phyloP scores from a whole-genome alignment of 192 early-diverging fungal species.

The Podila verticillata region DNA sequence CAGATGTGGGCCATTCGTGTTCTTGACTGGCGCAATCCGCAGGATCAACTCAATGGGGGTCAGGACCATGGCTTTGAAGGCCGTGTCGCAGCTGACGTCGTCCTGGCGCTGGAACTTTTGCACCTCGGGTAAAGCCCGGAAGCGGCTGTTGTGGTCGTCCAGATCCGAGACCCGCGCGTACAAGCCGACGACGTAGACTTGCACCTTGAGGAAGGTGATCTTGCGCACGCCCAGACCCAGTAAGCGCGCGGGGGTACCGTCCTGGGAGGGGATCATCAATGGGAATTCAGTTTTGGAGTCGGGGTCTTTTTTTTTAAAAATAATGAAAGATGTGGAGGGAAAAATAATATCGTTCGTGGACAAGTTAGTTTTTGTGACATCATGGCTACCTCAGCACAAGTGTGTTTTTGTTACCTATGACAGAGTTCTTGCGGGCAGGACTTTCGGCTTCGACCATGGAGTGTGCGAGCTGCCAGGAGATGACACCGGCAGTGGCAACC shows the following conservation, averaged over 20 bases:
- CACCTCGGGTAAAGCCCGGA: conserved; percentile 45
- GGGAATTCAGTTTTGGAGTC: conserved; percentile 53
- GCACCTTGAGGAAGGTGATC: conserved; percentile 63
- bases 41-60: conserved; percentile 16
- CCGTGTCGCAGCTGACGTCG: conserved; percentile 21
- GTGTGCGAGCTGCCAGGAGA: conserved; percentile 41
- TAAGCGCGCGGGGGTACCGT: conserved; percentile 54
- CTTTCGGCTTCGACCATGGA: conserved; percentile 33
- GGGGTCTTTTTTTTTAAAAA: conserved; percentile 34
- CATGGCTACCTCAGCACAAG: background rate
- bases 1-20: conserved; percentile 63
- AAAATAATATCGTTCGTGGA: too few relatives aligned
- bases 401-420: conserved; percentile 18
- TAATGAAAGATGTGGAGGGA: background rate
- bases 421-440: conserved; percentile 1
- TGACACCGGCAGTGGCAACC: conserved; percentile 21
- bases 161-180: conserved; percentile 61
- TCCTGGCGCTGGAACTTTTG: conserved; percentile 58
- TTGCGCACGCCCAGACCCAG: conserved; percentile 63
- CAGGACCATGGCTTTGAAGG: conserved; percentile 20
- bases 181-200: conserved; percentile 63
- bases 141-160: conserved; percentile 42
- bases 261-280: conserved; percentile 44
- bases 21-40: conserved; percentile 51
- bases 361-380: background rate